Conservation (phyloP, 129 eudicot genomes). For the Dittrichia graveolens region DNA sequence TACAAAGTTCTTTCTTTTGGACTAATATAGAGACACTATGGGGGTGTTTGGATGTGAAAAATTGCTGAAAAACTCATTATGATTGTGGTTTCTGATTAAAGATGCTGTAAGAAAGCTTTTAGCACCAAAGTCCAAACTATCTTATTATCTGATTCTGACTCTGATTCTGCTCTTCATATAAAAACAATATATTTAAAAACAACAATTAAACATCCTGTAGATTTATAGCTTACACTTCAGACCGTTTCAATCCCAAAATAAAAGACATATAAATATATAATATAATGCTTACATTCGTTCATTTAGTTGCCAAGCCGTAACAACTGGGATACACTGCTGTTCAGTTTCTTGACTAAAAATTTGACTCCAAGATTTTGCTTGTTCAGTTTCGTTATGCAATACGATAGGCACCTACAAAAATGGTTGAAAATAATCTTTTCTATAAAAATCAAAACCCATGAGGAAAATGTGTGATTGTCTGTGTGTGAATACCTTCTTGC, state of each 20-base stretch:
- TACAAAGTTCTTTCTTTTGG: background rate
- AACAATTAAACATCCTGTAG: background rate
- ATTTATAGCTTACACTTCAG: background rate
- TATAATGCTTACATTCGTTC: constrained; percentile 74
- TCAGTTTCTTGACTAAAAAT: constrained; percentile 85
- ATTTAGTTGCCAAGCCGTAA: constrained; percentile 97
- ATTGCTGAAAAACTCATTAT: too few species aligned
- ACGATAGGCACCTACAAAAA: constrained; percentile 76
- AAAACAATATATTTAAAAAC: background rate
- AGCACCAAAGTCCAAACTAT: too few species aligned
- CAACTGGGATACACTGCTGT: constrained; percentile 86
- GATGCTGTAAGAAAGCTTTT: background rate
- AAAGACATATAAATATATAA: background rate
- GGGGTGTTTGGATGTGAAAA: too few species aligned
- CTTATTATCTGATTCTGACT: background rate
- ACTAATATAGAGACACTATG: too few species aligned
- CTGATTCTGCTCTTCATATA: background rate
- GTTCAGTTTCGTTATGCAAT: constrained; percentile 83
- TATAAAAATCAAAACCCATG: background rate
- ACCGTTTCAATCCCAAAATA: background rate
- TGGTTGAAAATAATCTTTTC: background rate
- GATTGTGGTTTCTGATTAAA: background rate
- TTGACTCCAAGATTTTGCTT: constrained; percentile 87
- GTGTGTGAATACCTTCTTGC: constrained; percentile 60
- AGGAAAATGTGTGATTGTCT: background rate